Conservation (phyloP, 2,329 filamentous ascomycete genomes). For the Colletotrichum sp. region DNA sequence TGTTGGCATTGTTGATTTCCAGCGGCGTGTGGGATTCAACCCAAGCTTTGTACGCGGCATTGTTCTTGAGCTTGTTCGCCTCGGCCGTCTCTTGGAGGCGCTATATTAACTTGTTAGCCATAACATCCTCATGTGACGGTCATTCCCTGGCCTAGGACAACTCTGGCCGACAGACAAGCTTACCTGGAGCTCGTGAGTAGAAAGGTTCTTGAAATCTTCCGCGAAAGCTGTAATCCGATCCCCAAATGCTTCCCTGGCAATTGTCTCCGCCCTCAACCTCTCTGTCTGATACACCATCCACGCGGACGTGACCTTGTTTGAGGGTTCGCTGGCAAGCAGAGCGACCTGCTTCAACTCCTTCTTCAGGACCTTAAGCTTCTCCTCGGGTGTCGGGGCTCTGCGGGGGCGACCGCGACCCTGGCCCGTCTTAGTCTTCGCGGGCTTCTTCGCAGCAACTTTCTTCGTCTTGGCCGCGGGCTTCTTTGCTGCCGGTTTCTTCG, state of each 20-base stretch:
- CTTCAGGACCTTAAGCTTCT: slow-evolving; percentile 37
- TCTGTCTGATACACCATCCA: slow-evolving; percentile 46
- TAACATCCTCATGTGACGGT: not conserved
- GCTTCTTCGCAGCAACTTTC: slow-evolving; percentile 8
- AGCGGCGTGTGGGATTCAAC: slow-evolving; percentile 45
- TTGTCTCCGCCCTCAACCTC: slow-evolving; percentile 25
- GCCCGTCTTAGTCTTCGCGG: slow-evolving; percentile 28
- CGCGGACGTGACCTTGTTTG: slow-evolving; percentile 29
- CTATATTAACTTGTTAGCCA: slow-evolving; percentile 28
- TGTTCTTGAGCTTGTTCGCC: slow-evolving; percentile 47
- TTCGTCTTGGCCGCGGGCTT: slow-evolving; percentile 21
- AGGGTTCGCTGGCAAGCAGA: slow-evolving; percentile 42
- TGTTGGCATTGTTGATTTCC: slow-evolving; percentile 51
- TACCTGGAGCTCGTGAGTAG: slow-evolving; percentile 49
- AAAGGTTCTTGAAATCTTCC: slow-evolving; percentile 43
- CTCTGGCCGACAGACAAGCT: slow-evolving; percentile 19
- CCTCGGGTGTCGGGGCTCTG: slow-evolving; percentile 42
- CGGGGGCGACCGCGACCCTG: slow-evolving; percentile 14
- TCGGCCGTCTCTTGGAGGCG: slow-evolving; percentile 35
- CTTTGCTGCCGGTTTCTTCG: slow-evolving; percentile 29
- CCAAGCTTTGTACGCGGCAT: slow-evolving; percentile 49
- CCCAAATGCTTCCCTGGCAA: not conserved
- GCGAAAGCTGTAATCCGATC: slow-evolving; percentile 30
- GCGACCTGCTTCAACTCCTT: slow-evolving; percentile 44
- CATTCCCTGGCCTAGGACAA: not conserved